Base-by-base conservation (phyloP, 1,284 basidiomycete species). In the Papiliotrema fonsecae region DNA sequence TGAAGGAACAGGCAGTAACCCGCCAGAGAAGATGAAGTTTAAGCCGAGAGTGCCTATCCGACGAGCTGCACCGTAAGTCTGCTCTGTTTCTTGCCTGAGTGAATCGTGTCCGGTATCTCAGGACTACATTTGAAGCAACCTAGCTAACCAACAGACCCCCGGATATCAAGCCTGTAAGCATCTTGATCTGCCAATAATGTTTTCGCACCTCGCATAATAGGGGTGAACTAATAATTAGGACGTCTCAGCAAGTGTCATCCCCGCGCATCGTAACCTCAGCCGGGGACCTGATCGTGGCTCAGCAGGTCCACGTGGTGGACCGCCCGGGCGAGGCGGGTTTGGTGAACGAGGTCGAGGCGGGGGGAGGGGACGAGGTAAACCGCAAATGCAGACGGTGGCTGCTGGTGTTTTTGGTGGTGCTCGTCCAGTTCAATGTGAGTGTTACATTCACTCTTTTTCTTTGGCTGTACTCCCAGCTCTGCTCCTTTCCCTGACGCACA, bases 401-500 rank as follows among this genome's bases (percentile, higher is more conserved):
- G 64, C 42, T 38, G 69, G 47, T 58, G 77, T 21, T 65, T 77
- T 38, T 65, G 79, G 38, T 79, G 82, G 37, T 73, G 77, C 30
- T 10, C 49, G 57, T 22, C 47, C 39, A 14, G 45, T 50, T 26
- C 27, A 40, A 14, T 45, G 49, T 55, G 43, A 56, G 50, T 55
- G 73, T 83, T 3, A 77, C 24, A 19, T 18, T 35, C 22, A 32
- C 16, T 32, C 30, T 10, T n/a, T 32, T 32, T 9, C 30, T n/a
- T 10, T 32, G 10, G 30, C 16, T 9, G 13, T 13, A 24, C 3
- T 34, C 39, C 25, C 2, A 19, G 9, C 28, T 18, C 10, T 3
- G n/a, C n/a, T n/a, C n/a, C n/a, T n/a, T n/a, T n/a, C n/a, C n/a
- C n/a, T n/a, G n/a, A n/a, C n/a, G n/a, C 3, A 26, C 24, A 48